These are phyloP conservation scores for Kluyveromyces dobzhanskii DNA, from an alignment of 805 yeast genomes.

Conservation along the genomic window DNA sequence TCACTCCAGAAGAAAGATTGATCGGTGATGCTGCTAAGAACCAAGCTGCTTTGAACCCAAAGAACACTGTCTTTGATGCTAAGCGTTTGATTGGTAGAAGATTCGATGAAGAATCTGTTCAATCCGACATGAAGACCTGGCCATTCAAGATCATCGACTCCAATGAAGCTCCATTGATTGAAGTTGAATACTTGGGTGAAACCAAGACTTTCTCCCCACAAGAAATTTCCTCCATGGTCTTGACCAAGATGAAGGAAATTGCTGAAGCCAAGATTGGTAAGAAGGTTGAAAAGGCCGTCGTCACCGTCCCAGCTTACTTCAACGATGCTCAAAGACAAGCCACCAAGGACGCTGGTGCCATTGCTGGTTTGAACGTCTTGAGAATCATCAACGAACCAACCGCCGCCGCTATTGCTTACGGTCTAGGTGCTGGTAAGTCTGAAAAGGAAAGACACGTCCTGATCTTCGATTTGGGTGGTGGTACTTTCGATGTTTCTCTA, in stretches of 20 bases:
- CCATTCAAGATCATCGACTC: conserved; percentile 65
- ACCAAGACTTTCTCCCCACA: conserved; percentile 64
- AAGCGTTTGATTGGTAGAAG: conserved; percentile 77
- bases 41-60: conserved; percentile 75
- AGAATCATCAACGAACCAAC: conserved; percentile 79
- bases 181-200: conserved; percentile 64
- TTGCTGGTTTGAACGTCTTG: conserved; percentile 69
- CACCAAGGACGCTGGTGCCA: conserved; percentile 75
- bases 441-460: conserved; percentile 80
- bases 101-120: conserved; percentile 67
- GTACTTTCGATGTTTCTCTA: conserved; percentile 95
- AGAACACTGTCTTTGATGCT: conserved; percentile 74
- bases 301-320: conserved; percentile 75
- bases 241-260: conserved; percentile 75
- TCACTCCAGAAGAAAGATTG: conserved; percentile 70
- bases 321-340: conserved; percentile 78
- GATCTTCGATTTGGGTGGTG: conserved; percentile 97
- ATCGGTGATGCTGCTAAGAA: conserved; percentile 80
- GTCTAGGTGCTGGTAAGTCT: conserved; percentile 84
- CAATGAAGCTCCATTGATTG: conserved; percentile 58
- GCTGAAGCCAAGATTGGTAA: conserved; percentile 72
- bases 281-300: conserved; percentile 65
- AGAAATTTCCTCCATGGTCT: conserved; percentile 69
- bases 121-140: conserved; percentile 88
- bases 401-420: conserved; percentile 98